A percentile compares a stretch with the other conserved stretches of the same genome.
These are phyloP conservation scores for Plenodomus biglobosus DNA, from an alignment of 2,329 filamentous ascomycete species.

Conservation along the genomic window DNA sequence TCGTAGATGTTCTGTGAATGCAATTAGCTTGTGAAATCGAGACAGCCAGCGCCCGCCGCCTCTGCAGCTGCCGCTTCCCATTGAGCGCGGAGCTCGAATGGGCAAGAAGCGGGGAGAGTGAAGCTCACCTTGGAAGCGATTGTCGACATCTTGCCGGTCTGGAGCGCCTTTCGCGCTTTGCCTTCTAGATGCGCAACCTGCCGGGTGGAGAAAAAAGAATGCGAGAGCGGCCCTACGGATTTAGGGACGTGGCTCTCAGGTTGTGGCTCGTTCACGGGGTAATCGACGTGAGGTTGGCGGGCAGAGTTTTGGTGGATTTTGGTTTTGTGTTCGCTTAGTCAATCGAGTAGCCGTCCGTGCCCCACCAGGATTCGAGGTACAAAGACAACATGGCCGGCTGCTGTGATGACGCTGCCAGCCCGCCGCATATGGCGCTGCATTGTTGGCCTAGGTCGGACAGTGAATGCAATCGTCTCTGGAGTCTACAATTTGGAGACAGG, in stretches of 20 bases:
- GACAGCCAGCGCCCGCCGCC: background rate
- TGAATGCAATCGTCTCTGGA: too few species aligned
- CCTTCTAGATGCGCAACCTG: conserved; percentile 48
- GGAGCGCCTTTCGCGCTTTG: conserved; percentile 51
- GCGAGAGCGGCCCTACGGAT: conserved; percentile 44
- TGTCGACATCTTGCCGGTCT: conserved; percentile 45
- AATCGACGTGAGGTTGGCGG: conserved; percentile 35
- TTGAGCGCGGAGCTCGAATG: conserved; percentile 10
- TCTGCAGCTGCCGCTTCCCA: conserved; percentile 5
- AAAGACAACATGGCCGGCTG: conserved; percentile 4
- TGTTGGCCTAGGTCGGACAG: background rate
- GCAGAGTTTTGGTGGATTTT: conserved; percentile 28
- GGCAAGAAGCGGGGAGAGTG: conserved; percentile 11
- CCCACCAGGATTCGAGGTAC: conserved; percentile 7
- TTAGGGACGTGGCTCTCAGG: conserved; percentile 45
- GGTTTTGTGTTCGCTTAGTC: conserved; percentile 34
- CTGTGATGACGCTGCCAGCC: conserved; percentile 15
- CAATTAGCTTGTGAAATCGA: conserved; percentile 40
- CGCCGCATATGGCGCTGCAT: conserved; percentile 1
- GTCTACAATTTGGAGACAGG: too few species aligned
- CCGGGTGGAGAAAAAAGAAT: conserved; percentile 27
- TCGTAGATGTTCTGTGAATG: conserved; percentile 84
- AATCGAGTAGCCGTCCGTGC: conserved; percentile 17
- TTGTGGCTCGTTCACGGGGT: conserved; percentile 31
- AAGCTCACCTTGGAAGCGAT: conserved; percentile 49